Percentiles rank a stretch among this genome's conserved stretches.
These are phyloP conservation scores for Phanerochaete carnosa DNA, from an alignment of 768 basidiomycete species.

Conservation along the genomic window DNA sequence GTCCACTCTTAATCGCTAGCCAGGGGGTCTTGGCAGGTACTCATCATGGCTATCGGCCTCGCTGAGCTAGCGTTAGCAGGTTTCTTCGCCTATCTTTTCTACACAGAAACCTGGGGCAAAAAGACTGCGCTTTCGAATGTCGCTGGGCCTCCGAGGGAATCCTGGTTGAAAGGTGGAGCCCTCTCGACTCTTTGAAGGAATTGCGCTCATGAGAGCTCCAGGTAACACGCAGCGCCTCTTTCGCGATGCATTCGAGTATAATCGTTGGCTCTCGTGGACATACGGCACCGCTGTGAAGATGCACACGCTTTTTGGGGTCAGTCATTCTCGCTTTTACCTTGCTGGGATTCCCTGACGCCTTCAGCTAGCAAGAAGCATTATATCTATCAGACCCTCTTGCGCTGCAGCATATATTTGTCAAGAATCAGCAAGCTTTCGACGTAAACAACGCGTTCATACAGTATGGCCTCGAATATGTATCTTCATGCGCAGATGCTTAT, in stretches of 20 bases:
- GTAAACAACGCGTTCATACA: slow-evolving; percentile 11
- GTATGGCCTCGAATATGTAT: background rate
- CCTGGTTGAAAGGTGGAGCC: slow-evolving; percentile 31
- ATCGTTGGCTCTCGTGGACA: slow-evolving; percentile 24
- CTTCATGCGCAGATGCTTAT: background rate
- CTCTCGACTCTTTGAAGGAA: no score
- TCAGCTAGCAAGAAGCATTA: slow-evolving; percentile 11
- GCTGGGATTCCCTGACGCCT: background rate
- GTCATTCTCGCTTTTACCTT: background rate
- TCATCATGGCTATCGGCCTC: no score
- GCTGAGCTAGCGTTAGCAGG: background rate
- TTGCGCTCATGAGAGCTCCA: slow-evolving; percentile 4
- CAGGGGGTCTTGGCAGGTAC: no score
- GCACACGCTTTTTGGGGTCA: background rate
- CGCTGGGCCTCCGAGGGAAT: slow-evolving; percentile 30
- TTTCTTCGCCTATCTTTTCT: background rate
- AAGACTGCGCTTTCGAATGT: slow-evolving; percentile 19
- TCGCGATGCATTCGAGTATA: slow-evolving; percentile 31
- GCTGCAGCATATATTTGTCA: slow-evolving; percentile 16
- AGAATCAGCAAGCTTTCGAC: slow-evolving; percentile 11
- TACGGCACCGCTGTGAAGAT: slow-evolving; percentile 23
- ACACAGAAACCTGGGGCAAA: background rate
- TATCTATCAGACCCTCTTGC: slow-evolving; percentile 22
- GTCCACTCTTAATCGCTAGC: no score
- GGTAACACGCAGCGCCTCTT: slow-evolving; percentile 32